phyloP scores from a whole-genome alignment of 2,329 filamentous ascomycete genomes.

The Dothidotthia symphoricarpi region DNA sequence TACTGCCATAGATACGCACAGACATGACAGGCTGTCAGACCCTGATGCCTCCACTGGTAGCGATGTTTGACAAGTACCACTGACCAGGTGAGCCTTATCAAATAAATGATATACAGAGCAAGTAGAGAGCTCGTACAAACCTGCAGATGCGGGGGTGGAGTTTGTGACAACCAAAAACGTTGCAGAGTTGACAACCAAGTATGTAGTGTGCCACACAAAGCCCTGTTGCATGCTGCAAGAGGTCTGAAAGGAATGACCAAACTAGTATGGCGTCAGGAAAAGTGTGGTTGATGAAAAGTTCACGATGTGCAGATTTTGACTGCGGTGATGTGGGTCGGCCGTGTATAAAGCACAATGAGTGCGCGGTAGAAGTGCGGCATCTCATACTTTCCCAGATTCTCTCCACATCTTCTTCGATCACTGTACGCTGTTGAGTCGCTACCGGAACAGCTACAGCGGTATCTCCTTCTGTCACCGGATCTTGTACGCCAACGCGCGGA shows the following conservation, averaged over 20 bases:
- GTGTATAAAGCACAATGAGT: conserved; percentile 11
- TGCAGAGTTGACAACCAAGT: neutral
- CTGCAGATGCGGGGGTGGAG: conserved; percentile 4
- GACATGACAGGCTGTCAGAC: too few species aligned
- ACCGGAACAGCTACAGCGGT: neutral
- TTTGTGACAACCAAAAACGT: conserved; percentile 2
- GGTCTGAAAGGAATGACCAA: neutral
- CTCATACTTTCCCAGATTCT: conserved; percentile 9
- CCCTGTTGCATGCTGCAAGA: conserved; percentile 2
- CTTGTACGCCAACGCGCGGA: too few species aligned
- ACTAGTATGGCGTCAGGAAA: neutral
- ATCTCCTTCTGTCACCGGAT: too few species aligned
- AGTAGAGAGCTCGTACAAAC: conserved; percentile 1
- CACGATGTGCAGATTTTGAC: neutral
- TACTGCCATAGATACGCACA: too few species aligned
- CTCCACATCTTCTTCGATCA: neutral
- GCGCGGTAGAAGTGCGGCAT: conserved; percentile 2
- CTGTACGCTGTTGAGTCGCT: neutral
- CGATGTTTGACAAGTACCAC: too few species aligned
- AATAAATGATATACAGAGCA: too few species aligned
- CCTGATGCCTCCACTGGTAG: too few species aligned
- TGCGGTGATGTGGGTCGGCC: neutral
- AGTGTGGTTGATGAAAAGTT: conserved; percentile 1
- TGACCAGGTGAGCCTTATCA: too few species aligned
- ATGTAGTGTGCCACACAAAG: conserved; percentile 4